phyloP scores from a whole-genome alignment of 805 yeast genomes.

The Candida namnaoensis region DNA sequence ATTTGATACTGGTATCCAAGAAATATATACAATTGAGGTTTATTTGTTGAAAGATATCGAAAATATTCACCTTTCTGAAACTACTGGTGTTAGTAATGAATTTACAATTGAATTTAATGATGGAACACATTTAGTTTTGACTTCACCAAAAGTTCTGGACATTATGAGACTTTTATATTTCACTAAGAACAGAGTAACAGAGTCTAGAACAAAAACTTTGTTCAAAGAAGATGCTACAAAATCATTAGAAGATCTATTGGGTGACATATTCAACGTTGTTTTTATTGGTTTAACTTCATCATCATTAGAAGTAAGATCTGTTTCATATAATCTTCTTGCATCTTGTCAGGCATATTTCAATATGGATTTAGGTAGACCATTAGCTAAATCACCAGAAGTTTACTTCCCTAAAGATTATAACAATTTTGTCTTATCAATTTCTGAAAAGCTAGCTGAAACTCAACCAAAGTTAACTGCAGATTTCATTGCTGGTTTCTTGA shows the following conservation, averaged over 20 bases:
- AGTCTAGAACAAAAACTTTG: conserved; percentile 9
- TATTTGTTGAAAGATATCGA: conserved; percentile 30
- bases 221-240: conserved; percentile 11
- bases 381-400: conserved; percentile 47
- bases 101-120: conserved; percentile 33
- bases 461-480: conserved; percentile 56
- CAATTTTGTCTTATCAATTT: conserved; percentile 48
- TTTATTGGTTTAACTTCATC: conserved; percentile 61
- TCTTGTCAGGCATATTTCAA: conserved; percentile 52
- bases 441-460: conserved; percentile 44
- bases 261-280: conserved; percentile 54
- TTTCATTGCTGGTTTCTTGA: conserved; percentile 40
- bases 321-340: conserved; percentile 56
- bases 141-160: conserved; percentile 46
- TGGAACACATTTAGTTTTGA: conserved; percentile 28
- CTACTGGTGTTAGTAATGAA: conserved; percentile 41
- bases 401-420: conserved; percentile 63
- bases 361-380: conserved; percentile 48
- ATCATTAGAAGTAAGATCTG: conserved; percentile 47
- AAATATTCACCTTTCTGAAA: conserved; percentile 29
- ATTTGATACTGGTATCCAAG: conserved; percentile 24
- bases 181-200: conserved; percentile 46
- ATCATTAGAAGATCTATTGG: conserved; percentile 34
- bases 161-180: conserved; percentile 65
- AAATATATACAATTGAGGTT: conserved; percentile 32